phyloP scores from a whole-genome alignment of 495 filamentous ascomycete species.

The Neurospora sp. region DNA sequence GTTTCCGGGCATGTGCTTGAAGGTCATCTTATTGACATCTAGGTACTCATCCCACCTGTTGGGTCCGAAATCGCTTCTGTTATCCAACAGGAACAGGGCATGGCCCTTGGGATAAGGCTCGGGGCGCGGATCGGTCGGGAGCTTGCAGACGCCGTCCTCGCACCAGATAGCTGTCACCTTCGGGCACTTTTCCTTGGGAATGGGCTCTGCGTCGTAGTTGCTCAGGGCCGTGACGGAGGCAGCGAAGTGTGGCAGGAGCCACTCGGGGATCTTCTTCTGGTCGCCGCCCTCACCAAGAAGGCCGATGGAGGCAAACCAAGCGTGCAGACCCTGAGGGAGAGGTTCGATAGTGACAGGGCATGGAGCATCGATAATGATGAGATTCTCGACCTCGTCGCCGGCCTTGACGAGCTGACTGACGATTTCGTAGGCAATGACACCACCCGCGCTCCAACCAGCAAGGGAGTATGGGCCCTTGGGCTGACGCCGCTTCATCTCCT shows the following conservation, averaged over 20 bases:
- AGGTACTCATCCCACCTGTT: conserved; percentile 74
- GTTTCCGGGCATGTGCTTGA: conserved; percentile 53
- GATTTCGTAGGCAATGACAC: conserved; percentile 80
- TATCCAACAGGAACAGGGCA: conserved; percentile 69
- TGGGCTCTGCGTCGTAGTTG: conserved; percentile 55
- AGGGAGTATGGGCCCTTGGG: conserved; percentile 58
- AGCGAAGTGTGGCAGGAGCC: conserved; percentile 79
- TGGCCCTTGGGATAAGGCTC: conserved; percentile 61
- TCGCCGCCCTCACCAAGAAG: conserved; percentile 58
- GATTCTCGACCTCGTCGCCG: conserved; percentile 59
- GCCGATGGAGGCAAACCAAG: conserved; percentile 70
- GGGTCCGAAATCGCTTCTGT: conserved; percentile 65
- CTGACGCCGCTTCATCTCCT: conserved; percentile 53
- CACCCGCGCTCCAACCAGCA: conserved; percentile 78
- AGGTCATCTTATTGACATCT: conserved; percentile 51
- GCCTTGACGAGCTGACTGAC: conserved; percentile 57
- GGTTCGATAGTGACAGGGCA: conserved; percentile 70
- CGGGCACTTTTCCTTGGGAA: conserved; percentile 42
- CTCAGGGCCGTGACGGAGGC: conserved; percentile 65
- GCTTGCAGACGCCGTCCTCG: conserved; percentile 68
- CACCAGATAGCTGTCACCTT: conserved; percentile 68
- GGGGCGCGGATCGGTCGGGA: conserved; percentile 56
- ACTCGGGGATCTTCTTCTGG: conserved; percentile 51
- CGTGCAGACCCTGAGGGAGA: conserved; percentile 63
- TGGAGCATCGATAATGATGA: conserved; percentile 77